Base-by-base conservation (phyloP, 805 yeast species). In the Lachancea dasiensis region DNA sequence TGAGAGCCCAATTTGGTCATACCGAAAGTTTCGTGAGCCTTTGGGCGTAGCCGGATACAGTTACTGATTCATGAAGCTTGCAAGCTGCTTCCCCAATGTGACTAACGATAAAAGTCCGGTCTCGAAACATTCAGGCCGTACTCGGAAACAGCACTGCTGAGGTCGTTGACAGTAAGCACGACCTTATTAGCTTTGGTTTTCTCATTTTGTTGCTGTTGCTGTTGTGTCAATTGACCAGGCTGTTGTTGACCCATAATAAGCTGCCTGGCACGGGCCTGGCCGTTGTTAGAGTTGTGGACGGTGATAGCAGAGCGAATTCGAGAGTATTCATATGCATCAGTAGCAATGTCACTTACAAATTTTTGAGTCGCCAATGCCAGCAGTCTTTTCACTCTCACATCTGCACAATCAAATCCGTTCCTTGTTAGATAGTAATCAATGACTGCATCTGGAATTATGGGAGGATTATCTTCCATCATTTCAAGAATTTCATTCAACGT, bases 301-400 rank as follows among this genome's bases (percentile, higher is more conserved):
- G 95, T 78, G 9, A 86, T 77, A 4, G 85, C 69, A n/a, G 92
- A 85, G 45, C 97, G 73, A 48, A 92, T 92, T 44, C 97, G 69
- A 6, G 95, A 84, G 56, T 86, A 89, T 58, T 92, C 98, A 57
- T 86, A 92, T 0, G 98, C 97, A 56, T 92, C 97, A 11, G 87
- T 86, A 1, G 98, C 96, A 21, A 92, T 80, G 58, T 92, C 98
- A 44, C 89, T 78, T 19, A 92, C 74, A 58, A 92, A 92, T 56
- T 92, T 92, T 54, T 94, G 98, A 0, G 98, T 92, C 1, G 98
- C 97, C 40, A 92, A 67, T 0, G 97, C 97, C 34, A 92, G 67
- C 25, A 92, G 65, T 38, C 97, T 70, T 59, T 87, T 89, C 40
- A 84, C 77, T 41, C 87, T 73, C 10, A 76, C 65, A 56, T 90